Percentiles rank a stretch among this genome's conserved stretches.
Conservation (phyloP, 108 stramenopile genomes). For the Mayamaea pseudoterrestris region DNA sequence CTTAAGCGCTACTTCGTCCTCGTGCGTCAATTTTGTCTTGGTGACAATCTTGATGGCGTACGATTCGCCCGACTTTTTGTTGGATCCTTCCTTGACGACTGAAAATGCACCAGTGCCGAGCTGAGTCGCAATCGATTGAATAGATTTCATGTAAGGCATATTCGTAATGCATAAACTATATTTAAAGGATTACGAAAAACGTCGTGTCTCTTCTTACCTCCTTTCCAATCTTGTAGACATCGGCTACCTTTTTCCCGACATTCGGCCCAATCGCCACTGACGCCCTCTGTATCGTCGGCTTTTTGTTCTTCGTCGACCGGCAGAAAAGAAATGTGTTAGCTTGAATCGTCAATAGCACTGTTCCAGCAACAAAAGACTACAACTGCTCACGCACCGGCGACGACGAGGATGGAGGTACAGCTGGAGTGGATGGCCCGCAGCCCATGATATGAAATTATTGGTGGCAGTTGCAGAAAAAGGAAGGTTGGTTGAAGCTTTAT, state of each 20-base stretch:
- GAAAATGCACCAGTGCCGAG: slow-evolving; percentile 80
- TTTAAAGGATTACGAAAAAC: background rate
- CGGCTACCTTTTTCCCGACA: slow-evolving; percentile 34
- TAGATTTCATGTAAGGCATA: background rate
- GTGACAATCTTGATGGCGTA: slow-evolving; percentile 81
- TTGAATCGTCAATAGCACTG: too few relatives aligned
- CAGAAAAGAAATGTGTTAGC: too few relatives aligned
- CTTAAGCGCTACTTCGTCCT: slow-evolving; percentile 72
- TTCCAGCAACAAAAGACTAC: too few relatives aligned
- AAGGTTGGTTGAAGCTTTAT: too few relatives aligned
- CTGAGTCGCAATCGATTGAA: slow-evolving; percentile 12
- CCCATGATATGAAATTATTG: too few relatives aligned
- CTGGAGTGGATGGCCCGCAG: too few relatives aligned
- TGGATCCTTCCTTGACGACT: slow-evolving; percentile 43
- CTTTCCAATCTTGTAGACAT: slow-evolving; percentile 49
- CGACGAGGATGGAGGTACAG: too few relatives aligned
- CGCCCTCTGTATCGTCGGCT: too few relatives aligned
- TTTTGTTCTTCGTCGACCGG: too few relatives aligned
- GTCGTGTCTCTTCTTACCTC: slow-evolving; percentile 16
- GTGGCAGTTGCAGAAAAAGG: too few relatives aligned
- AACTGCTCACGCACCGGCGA: too few relatives aligned
- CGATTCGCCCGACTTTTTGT: slow-evolving; percentile 32
- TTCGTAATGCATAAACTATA: background rate
- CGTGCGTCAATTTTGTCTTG: slow-evolving; percentile 63
- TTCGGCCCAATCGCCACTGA: too few relatives aligned